phyloP scores from a whole-genome alignment of 345 rosid species.

The Eucalyptus cloeziana region DNA sequence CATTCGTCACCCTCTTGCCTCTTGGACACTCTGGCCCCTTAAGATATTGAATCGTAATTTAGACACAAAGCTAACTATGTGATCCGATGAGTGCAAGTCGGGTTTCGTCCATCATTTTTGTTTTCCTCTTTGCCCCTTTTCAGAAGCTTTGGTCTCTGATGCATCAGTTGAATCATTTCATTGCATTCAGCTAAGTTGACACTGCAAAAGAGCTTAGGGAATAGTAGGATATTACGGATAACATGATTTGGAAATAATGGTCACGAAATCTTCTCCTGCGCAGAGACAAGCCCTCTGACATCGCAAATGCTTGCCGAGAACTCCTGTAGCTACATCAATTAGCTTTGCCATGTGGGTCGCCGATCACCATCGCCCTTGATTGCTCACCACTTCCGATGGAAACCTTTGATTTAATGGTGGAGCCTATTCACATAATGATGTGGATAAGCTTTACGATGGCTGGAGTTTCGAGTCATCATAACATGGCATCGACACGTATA shows the following conservation, averaged over 20 bases:
- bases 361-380: neutral
- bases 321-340: neutral
- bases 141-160: neutral
- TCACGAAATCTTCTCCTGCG: neutral
- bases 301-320: neutral
- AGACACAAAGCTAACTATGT: neutral
- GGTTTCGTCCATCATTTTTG: neutral
- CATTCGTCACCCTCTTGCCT: neutral
- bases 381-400: neutral
- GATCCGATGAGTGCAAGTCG: neutral
- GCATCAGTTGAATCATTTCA: neutral
- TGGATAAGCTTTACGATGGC: neutral
- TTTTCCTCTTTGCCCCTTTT: neutral
- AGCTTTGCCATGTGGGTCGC: neutral
- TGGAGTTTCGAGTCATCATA: neutral
- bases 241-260: neutral
- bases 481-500: neutral
- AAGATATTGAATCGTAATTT: neutral
- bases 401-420: neutral
- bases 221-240: neutral
- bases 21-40: neutral
- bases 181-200: neutral
- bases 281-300: neutral
- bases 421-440: neutral
- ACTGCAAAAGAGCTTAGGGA: neutral